phyloP scores from a whole-genome alignment of 108 stramenopile genomes.

The Skeletonema costatum region DNA sequence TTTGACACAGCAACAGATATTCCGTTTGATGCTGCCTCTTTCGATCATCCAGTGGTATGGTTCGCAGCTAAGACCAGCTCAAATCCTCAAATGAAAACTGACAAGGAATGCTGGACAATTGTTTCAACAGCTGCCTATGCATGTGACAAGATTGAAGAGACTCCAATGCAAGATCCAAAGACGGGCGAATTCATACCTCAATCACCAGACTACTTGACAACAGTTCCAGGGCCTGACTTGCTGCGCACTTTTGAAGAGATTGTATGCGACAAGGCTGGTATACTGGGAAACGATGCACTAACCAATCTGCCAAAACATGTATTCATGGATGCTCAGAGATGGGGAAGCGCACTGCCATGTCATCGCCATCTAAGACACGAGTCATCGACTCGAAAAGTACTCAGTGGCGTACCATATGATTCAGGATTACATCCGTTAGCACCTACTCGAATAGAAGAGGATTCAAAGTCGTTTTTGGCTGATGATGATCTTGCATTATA shows the following conservation, averaged over 20 bases:
- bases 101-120: constrained; percentile 61
- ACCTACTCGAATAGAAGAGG: constrained; percentile 37
- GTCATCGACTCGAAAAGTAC: constrained; percentile 20
- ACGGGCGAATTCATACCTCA: constrained; percentile 68
- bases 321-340: constrained; percentile 59
- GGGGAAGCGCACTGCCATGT: constrained; percentile 58
- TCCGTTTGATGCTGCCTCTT: constrained; percentile 45
- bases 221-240: constrained; percentile 56
- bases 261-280: constrained; percentile 2
- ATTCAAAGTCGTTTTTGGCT: constrained; percentile 37
- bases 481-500: constrained; percentile 53
- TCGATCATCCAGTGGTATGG: constrained; percentile 51
- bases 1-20: constrained; percentile 26
- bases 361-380: constrained; percentile 21
- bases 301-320: constrained; percentile 31
- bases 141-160: constrained; percentile 45
- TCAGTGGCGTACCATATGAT: constrained; percentile 54
- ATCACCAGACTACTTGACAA: constrained; percentile 46
- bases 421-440: constrained; percentile 22
- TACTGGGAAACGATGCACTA: not conserved
- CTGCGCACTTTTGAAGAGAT: constrained; percentile 35
- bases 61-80: constrained; percentile 55
- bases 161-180: constrained; percentile 64
- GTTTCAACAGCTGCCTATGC: constrained; percentile 68
- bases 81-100: constrained; percentile 49